Percentiles rank a stretch among this genome's conserved stretches.
These are phyloP conservation scores for Geranium brycei DNA, from an alignment of 345 rosid genomes.

Conservation along the genomic window DNA sequence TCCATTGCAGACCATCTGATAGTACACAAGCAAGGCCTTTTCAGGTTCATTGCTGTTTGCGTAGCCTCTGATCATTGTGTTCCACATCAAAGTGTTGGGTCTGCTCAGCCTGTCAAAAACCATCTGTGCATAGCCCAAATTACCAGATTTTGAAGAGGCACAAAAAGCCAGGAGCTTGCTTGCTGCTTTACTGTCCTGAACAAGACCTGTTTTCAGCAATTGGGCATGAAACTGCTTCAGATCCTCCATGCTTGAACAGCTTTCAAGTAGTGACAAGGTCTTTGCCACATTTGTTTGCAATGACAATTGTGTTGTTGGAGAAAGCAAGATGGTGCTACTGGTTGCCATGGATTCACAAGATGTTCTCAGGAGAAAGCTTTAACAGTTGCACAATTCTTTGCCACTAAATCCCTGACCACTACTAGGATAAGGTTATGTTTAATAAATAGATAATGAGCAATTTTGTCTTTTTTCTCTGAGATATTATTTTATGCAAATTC, in stretches of 20 bases:
- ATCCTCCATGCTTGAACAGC: constrained; percentile 36
- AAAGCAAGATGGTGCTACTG: not conserved
- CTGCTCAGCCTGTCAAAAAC: constrained; percentile 29
- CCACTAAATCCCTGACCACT: not conserved
- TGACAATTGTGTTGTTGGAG: not conserved
- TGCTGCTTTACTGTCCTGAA: constrained; percentile 19
- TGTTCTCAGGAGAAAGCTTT: not conserved
- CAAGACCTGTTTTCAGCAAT: constrained; percentile 43
- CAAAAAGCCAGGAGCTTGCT: constrained; percentile 39
- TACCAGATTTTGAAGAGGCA: constrained; percentile 17
- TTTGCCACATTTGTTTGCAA: not conserved
- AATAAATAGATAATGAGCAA: too few relatives aligned
- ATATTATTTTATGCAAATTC: too few relatives aligned
- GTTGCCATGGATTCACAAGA: not conserved
- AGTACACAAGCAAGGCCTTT: constrained; percentile 34
- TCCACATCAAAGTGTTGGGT: constrained; percentile 51
- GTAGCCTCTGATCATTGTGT: constrained; percentile 50
- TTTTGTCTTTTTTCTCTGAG: too few relatives aligned
- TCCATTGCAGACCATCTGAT: constrained; percentile 34
- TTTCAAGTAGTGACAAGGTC: constrained; percentile 28
- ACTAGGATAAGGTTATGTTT: too few relatives aligned
- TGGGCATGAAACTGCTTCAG: constrained; percentile 51
- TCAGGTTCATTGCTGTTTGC: constrained; percentile 32
- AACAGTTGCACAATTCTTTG: not conserved
- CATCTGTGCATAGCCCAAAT: constrained; percentile 33